Evolutionary conservation across 192 early-diverging fungal species (phyloP).

Genomic region (Chytriomyces confervae): DNA sequence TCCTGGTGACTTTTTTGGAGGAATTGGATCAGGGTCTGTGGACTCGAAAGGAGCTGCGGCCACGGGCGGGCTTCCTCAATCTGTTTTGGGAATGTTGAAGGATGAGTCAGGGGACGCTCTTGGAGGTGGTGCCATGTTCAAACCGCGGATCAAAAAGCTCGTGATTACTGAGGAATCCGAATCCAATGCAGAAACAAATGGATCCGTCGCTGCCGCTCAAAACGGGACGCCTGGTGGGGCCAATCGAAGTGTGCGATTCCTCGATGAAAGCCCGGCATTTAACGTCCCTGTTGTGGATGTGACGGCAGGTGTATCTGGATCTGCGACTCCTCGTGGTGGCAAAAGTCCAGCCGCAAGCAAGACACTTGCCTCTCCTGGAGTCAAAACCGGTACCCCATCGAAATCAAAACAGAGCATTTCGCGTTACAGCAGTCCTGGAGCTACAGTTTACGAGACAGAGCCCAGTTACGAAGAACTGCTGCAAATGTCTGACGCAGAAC

Average conservation of each 20-base stretch:
- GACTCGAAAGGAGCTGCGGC: neutral
- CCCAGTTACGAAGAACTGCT: conserved; percentile 78
- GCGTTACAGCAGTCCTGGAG: neutral
- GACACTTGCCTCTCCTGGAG: conserved; percentile 14
- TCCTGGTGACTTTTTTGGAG: conserved; percentile 24
- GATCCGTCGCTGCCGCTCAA: neutral
- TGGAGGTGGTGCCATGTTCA: conserved; percentile 18
- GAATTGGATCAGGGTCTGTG: neutral
- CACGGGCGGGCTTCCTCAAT: conserved; percentile 7
- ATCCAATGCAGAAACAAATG: no score
- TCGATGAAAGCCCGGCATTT: conserved; percentile 21
- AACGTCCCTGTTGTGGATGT: conserved; percentile 23
- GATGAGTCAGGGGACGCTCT: conserved; percentile 22
- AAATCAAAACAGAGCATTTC: neutral
- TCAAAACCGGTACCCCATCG: neutral
- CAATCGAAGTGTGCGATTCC: conserved; percentile 24
- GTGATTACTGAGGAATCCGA: conserved; percentile 28
- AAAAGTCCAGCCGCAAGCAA: neutral
- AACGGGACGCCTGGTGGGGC: conserved; percentile 38
- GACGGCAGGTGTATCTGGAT: neutral
- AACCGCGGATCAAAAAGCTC: conserved; percentile 40
- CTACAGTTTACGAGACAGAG: conserved; percentile 69
- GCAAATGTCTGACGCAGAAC: conserved; percentile 68
- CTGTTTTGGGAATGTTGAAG: conserved; percentile 33
- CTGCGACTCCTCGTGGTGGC: conserved; percentile 19